Base-by-base conservation (phyloP, 352 stramenopile species). In the Phytopythium boreale region DNA sequence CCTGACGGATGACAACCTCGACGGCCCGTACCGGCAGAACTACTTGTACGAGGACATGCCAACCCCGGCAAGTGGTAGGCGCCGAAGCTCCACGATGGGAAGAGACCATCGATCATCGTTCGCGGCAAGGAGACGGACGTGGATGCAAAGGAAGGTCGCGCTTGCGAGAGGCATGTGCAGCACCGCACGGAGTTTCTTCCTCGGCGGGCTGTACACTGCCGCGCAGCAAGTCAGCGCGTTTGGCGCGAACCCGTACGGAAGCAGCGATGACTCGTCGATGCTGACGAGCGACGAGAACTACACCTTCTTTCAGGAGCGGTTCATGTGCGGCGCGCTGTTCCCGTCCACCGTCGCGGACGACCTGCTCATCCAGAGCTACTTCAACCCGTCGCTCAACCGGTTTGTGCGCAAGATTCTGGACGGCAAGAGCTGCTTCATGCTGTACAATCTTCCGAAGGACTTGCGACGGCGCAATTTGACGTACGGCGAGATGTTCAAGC, bases 351-450 rank as follows among this genome's bases (percentile, higher is more conserved):
- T 94, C 0, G 84, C 83, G 0, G 87, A 95, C 64, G 82, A 93
- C 37, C 60, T 95, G 66, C 63, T 95, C 36, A 91, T 95, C 59
- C 87, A 95, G 63, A 94, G 84, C 62, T 95, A 93, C 63, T 94
- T 93, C 70, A 93, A 95, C 47, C 82, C 84, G 41, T 93, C 84
- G 20, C 67, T 95, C n/a, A 93, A 95, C 64, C 69, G 74, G 58
- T 94, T 95, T 34, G 87, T 95, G 27, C 80, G 81, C 15, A 87
- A 88, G 61, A 92, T 93, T 63, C 70, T 95, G 10, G 84, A 94
- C 61, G 87, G 87, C 29, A 92, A 89, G 58, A 92, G 84, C 67
- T 93, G 87, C 44, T 95, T 95, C 55, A 90, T 91, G 65, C 72
- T 93, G 4, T 95, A 94, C 62, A 74, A 90, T 27, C 46, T 95